A percentile compares a stretch with the other conserved stretches of the same genome.
Conservation (phyloP, 2,329 filamentous ascomycete species). For the Curvularia eragrostidis region DNA sequence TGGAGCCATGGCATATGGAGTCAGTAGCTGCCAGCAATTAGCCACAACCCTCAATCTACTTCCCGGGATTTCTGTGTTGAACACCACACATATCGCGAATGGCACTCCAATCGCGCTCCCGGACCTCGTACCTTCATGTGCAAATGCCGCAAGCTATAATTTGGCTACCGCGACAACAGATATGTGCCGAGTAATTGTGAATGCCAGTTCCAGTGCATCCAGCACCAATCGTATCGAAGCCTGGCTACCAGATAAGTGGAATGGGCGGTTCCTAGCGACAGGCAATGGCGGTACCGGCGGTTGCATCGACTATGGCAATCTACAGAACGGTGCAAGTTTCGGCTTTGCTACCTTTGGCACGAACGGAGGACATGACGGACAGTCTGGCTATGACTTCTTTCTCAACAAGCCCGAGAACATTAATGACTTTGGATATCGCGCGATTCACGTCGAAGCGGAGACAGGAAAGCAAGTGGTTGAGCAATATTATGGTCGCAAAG, state of each 20-base stretch:
- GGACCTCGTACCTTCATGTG: constrained; percentile 16
- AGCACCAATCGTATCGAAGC: constrained; percentile 46
- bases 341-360: constrained; percentile 49
- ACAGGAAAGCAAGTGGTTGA: constrained; percentile 49
- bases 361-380: constrained; percentile 52
- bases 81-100: constrained; percentile 14
- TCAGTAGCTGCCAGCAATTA: constrained; percentile 14
- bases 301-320: constrained; percentile 44
- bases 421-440: constrained; percentile 56
- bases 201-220: constrained; percentile 14
- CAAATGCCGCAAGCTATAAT: constrained; percentile 2
- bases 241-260: constrained; percentile 49
- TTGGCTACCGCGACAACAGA: constrained; percentile 16
- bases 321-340: constrained; percentile 43
- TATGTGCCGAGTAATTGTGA: constrained; percentile 17
- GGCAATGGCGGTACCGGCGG: constrained; percentile 50
- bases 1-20: constrained; percentile 12
- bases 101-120: constrained; percentile 9
- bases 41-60: constrained; percentile 7
- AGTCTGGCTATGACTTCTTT: constrained; percentile 54
- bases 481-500: constrained; percentile 46
- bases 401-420: constrained; percentile 53
- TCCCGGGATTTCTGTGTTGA: constrained; percentile 12
- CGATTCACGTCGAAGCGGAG: constrained; percentile 27
- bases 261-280: constrained; percentile 45